phyloP scores from a whole-genome alignment of 805 yeast species.

The Yamadazyma sp. region DNA sequence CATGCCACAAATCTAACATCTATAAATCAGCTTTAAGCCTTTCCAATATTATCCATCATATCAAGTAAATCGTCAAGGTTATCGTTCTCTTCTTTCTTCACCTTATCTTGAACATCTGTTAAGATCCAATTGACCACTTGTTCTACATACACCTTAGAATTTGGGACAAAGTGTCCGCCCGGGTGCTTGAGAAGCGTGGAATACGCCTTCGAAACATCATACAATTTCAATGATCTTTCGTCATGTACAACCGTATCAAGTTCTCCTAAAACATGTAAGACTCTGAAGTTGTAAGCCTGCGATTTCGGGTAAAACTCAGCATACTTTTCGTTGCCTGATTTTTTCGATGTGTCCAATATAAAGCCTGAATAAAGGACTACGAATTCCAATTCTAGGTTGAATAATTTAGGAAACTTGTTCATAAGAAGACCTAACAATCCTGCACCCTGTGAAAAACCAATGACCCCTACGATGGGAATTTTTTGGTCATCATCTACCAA shows the following conservation, averaged over 20 bases:
- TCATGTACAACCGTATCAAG: constrained; percentile 83
- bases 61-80: constrained; percentile 33
- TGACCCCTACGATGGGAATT: constrained; percentile 76
- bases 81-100: constrained; percentile 15
- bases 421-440: constrained; percentile 75
- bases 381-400: constrained; percentile 57
- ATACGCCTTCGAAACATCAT: constrained; percentile 37
- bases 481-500: constrained; percentile 21
- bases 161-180: constrained; percentile 97
- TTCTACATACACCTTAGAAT: constrained; percentile 55
- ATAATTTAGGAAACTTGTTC: constrained; percentile 54
- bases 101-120: constrained; percentile 13
- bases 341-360: constrained; percentile 28
- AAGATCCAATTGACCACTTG: constrained; percentile 44
- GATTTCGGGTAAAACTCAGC: constrained; percentile 21
- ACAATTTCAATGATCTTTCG: constrained; percentile 63
- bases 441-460: constrained; percentile 96
- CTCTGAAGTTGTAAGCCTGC: constrained; percentile 18
- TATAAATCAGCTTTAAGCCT: no score
- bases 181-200: constrained; percentile 77
- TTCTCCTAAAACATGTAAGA: constrained; percentile 81
- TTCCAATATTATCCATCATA: constrained; percentile 36
- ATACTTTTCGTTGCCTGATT: constrained; percentile 27
- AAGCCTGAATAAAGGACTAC: constrained; percentile 75
- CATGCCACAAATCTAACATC: background rate